Evolutionary conservation across 441 rosid genomes (phyloP), one percentile per base, ranked within the genome.

Genomic region (Syzygium malaccense): DNA sequence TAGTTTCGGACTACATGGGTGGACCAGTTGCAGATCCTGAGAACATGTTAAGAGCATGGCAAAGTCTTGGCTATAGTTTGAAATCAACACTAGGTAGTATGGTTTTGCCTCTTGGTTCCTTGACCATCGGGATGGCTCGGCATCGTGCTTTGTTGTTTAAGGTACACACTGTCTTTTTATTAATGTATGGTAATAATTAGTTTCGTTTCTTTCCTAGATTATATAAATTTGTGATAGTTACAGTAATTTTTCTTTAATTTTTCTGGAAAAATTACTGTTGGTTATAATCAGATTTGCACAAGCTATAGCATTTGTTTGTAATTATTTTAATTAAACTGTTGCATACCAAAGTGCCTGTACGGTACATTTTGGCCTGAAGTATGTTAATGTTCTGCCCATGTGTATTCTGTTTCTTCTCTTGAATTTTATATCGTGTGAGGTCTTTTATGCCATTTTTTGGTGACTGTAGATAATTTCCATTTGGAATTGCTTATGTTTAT

Each of bases 91-190:
- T 95, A 55, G 98, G 99, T 55, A 96, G 98, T 94, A 95, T 96
- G 99, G 99, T 98, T 89, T 94, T 98, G 93, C 99, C 99, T 4
- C 96, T 98, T 90, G 99, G 99, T 89, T 96, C 99, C 86, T 90
- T 98, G 49, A 96, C 97, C 87, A 94, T 98, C 87, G 99, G 99
- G 86, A 89, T 98, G 95, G 97, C 99, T 91, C 98, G 99, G 88
- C 99, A 98, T 91, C 99, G 99, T 68, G 98, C 99, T 64, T 93
- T 98, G 92, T 89, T 98, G 91, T 96, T 96, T 94, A 98, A 98
- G 98, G 99, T 96, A 92, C 86, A 28, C 13, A 80, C 60, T 84
- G 66, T 57, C 53, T 87, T 90, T 64, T 33, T 56, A 32, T 37
- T 56, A 25, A 80, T 14, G 19, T 41, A 41, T 3, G 49, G 20